Conservation (phyloP, 805 yeast species). For the Metschnikowia aberdeeniae region DNA sequence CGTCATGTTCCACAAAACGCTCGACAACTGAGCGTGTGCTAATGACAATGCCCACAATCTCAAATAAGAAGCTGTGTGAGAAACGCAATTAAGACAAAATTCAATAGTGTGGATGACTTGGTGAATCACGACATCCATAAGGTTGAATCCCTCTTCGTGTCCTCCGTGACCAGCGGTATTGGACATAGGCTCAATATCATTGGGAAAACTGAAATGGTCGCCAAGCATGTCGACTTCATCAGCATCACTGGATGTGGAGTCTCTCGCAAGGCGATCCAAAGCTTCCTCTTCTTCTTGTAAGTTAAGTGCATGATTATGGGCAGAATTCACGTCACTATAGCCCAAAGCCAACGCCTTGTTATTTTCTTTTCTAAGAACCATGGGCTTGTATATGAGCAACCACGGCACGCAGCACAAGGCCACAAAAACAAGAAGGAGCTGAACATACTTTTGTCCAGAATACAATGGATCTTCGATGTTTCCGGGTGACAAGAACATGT, state of each 20-base stretch:
- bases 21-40: conserved; percentile 75
- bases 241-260: conserved; percentile 2
- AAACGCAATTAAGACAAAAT: conserved; percentile 73
- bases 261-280: conserved; percentile 10
- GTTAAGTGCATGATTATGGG: conserved; percentile 26
- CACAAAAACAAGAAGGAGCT: conserved; percentile 50
- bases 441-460: conserved; percentile 61
- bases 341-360: conserved; percentile 33
- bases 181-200: conserved; percentile 33
- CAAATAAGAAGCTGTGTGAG: conserved; percentile 75
- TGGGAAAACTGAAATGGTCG: conserved; percentile 28
- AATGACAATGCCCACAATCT: conserved; percentile 76
- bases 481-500: conserved; percentile 75
- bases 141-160: conserved; percentile 37
- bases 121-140: conserved; percentile 72
- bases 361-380: conserved; percentile 36
- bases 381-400: conserved; percentile 63
- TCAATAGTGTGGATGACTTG: conserved; percentile 81
- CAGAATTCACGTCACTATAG: conserved; percentile 34
- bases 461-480: conserved; percentile 60
- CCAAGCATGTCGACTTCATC: conserved; percentile 18
- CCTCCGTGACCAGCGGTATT: conserved; percentile 24
- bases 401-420: conserved; percentile 76
- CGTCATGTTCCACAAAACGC: conserved; percentile 76
- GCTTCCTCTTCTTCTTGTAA: conserved; percentile 40